Conservation (phyloP, 164 flowering plant species). For the Berberis vulgaris region DNA sequence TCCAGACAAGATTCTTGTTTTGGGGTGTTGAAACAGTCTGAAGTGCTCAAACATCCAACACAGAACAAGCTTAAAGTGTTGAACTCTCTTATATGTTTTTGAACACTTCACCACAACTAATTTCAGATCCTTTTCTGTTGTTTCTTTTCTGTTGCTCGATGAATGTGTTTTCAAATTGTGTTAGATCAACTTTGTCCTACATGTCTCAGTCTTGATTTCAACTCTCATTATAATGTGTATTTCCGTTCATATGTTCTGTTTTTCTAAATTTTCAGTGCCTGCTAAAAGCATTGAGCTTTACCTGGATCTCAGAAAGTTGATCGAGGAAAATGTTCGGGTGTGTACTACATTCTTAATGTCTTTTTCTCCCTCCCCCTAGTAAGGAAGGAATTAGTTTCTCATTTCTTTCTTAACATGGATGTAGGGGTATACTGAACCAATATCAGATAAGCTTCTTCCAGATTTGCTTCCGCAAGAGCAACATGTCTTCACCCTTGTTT, state of each 20-base stretch:
- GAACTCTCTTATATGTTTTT: too few species aligned
- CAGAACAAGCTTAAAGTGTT: too few species aligned
- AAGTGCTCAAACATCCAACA: too few species aligned
- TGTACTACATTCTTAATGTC: slow-evolving; percentile 9
- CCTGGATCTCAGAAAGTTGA: slow-evolving; percentile 55
- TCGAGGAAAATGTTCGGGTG: slow-evolving; percentile 77
- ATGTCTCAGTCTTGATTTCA: neutral
- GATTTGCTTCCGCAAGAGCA: slow-evolving; percentile 83
- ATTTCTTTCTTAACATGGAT: neutral
- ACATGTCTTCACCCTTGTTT: slow-evolving; percentile 79
- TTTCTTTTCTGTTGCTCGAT: too few species aligned
- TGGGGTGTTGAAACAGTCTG: too few species aligned
- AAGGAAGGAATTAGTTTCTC: neutral
- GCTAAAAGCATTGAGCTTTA: slow-evolving; percentile 65
- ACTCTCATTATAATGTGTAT: neutral
- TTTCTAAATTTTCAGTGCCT: slow-evolving; percentile 45
- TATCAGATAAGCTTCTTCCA: slow-evolving; percentile 91
- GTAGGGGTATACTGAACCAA: slow-evolving; percentile 84
- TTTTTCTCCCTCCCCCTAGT: neutral
- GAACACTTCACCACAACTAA: too few species aligned
- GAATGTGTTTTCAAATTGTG: too few species aligned
- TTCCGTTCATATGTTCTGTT: neutral
- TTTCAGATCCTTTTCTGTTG: too few species aligned
- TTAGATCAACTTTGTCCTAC: neutral
- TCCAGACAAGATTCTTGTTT: too few species aligned